phyloP scores from a whole-genome alignment of 331 rosid species.

The Dryas integrifolia region DNA sequence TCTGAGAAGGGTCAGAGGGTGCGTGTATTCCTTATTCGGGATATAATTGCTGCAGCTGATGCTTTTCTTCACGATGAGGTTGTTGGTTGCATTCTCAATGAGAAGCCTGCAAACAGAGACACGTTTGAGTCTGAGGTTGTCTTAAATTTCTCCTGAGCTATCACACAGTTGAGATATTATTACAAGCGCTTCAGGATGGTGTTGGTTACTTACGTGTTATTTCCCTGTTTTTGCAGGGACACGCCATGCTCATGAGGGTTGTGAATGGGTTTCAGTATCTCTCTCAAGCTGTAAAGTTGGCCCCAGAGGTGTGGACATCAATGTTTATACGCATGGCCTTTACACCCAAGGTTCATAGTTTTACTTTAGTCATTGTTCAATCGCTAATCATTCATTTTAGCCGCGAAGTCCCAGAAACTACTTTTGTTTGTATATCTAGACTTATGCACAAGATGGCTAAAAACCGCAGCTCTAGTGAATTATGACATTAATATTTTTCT shows the following conservation, averaged over 20 bases:
- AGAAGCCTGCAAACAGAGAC: constrained; percentile 39
- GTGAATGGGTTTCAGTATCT: constrained; percentile 57
- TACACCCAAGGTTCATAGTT: constrained; percentile 74
- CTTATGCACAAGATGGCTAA: constrained; percentile 51
- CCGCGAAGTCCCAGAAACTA: constrained; percentile 48
- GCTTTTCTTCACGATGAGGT: constrained; percentile 65
- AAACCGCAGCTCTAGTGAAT: constrained; percentile 20
- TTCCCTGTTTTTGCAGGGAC: constrained; percentile 41
- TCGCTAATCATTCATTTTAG: constrained; percentile 52
- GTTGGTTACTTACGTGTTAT: neutral
- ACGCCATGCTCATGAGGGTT: constrained; percentile 48
- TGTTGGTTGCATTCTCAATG: constrained; percentile 37
- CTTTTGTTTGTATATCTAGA: constrained; percentile 62
- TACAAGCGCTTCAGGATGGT: neutral
- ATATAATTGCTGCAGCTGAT: constrained; percentile 70
- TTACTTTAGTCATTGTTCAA: constrained; percentile 60
- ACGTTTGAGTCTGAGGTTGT: constrained; percentile 52
- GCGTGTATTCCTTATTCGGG: constrained; percentile 78
- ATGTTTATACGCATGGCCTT: constrained; percentile 73
- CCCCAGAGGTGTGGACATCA: constrained; percentile 76
- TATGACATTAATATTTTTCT: constrained; percentile 13
- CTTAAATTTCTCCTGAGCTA: constrained; percentile 1
- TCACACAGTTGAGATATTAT: no score
- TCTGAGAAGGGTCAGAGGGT: constrained; percentile 86
- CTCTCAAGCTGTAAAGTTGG: constrained; percentile 62